These are phyloP conservation scores for Coniochaeta hoffmannii DNA, from an alignment of 2,329 filamentous ascomycete species.

Conservation along the genomic window DNA sequence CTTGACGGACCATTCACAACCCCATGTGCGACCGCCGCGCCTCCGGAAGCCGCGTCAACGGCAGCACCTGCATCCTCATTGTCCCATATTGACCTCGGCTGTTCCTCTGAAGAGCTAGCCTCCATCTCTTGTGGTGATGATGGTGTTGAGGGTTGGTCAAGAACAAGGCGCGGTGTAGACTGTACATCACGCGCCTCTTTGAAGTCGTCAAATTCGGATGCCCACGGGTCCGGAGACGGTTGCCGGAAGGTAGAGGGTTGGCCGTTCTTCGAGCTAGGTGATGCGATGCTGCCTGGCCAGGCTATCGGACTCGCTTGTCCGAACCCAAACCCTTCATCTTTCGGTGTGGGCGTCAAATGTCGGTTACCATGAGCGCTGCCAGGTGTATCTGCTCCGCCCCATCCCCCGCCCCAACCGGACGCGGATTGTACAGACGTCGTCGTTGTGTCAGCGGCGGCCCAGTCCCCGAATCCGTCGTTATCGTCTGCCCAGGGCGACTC, in stretches of 20 bases:
- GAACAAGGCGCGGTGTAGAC: constrained; percentile 13
- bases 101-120: neutral
- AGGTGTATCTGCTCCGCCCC: constrained; percentile 12
- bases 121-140: neutral
- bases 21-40: no score
- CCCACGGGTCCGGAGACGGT: constrained; percentile 35
- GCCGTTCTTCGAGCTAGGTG: constrained; percentile 23
- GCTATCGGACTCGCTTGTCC: constrained; percentile 27
- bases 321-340: constrained; percentile 21
- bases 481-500: constrained; percentile 35
- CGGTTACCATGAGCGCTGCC: constrained; percentile 14
- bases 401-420: constrained; percentile 21
- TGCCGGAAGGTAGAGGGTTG: constrained; percentile 18
- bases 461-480: constrained; percentile 29
- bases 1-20: neutral
- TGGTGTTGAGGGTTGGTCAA: constrained; percentile 8
- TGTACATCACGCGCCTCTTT: constrained; percentile 7
- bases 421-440: constrained; percentile 12
- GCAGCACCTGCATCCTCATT: neutral
- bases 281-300: constrained; percentile 31
- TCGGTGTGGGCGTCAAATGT: constrained; percentile 20
- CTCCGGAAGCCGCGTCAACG: neutral
- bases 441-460: constrained; percentile 23
- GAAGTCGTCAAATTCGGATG: constrained; percentile 18
- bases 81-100: neutral